Evolutionary conservation across 306 rosid species (phyloP).

Genomic region (Pueraria montana): DNA sequence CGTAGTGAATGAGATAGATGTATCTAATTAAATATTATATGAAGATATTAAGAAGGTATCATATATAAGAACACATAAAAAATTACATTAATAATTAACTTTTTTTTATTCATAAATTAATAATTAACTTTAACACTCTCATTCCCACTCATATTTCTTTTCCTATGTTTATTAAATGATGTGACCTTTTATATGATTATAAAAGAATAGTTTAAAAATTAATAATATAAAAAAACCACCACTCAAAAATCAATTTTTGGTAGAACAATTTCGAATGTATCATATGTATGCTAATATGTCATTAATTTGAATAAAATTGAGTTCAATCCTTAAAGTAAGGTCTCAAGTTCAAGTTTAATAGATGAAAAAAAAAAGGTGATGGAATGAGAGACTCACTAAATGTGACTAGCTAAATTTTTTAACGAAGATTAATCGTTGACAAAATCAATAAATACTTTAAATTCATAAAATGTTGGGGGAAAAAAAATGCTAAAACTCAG

Average conservation of each 20-base stretch:
- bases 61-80: neutral
- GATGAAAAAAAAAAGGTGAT: too few relatives aligned
- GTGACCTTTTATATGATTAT: neutral
- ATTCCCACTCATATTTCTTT: neutral
- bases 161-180: neutral
- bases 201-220: neutral
- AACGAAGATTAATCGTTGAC: too few relatives aligned
- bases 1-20: neutral
- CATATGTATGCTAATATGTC: neutral
- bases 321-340: too few relatives aligned
- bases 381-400: too few relatives aligned
- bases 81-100: neutral
- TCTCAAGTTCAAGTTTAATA: too few relatives aligned
- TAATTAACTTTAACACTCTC: neutral
- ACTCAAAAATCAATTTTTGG: neutral
- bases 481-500: too few relatives aligned
- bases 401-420: too few relatives aligned
- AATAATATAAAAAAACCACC: neutral
- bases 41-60: neutral
- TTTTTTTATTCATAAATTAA: too few relatives aligned
- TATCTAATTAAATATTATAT: neutral
- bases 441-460: too few relatives aligned
- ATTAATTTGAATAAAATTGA: too few relatives aligned
- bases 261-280: neutral
- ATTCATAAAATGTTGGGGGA: too few relatives aligned